Evolutionary conservation across 2,329 filamentous ascomycete genomes (phyloP).

Genomic region (Amauroascus niger): DNA sequence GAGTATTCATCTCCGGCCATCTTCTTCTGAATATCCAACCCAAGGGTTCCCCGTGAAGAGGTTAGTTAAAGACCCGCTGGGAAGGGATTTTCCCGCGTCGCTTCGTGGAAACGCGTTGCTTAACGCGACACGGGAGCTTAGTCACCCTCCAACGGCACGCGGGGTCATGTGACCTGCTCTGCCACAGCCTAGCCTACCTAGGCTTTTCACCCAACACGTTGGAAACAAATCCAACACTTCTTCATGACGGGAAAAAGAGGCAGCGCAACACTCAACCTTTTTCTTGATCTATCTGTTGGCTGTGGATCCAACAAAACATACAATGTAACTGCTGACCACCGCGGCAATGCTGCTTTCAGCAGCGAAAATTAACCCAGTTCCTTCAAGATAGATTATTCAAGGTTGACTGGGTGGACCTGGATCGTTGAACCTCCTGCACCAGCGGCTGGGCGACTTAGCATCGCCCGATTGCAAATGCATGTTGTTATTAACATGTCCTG

Average conservation of each 20-base stretch:
- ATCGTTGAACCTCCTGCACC: too few relatives aligned
- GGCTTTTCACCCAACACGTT: background rate
- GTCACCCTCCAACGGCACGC: background rate
- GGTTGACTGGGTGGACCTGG: too few relatives aligned
- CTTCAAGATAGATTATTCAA: background rate
- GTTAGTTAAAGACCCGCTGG: too few relatives aligned
- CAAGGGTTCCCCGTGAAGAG: too few relatives aligned
- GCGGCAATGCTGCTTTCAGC: too few relatives aligned
- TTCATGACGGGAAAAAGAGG: background rate
- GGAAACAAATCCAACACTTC: background rate
- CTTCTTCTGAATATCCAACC: too few relatives aligned
- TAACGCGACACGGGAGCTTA: background rate
- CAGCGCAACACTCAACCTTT: background rate
- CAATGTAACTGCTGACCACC: background rate
- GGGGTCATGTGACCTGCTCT: constrained; percentile 1
- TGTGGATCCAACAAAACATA: background rate
- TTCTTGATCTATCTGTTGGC: background rate
- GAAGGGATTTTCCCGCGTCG: too few relatives aligned
- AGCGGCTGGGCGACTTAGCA: background rate
- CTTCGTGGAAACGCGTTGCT: background rate
- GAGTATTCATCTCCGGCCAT: too few relatives aligned
- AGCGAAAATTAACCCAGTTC: background rate
- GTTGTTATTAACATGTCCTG: too few relatives aligned
- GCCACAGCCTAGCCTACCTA: too few relatives aligned
- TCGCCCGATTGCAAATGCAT: background rate